Conservation (phyloP, 75 land plant species). For the Selaginella tamariscina region DNA sequence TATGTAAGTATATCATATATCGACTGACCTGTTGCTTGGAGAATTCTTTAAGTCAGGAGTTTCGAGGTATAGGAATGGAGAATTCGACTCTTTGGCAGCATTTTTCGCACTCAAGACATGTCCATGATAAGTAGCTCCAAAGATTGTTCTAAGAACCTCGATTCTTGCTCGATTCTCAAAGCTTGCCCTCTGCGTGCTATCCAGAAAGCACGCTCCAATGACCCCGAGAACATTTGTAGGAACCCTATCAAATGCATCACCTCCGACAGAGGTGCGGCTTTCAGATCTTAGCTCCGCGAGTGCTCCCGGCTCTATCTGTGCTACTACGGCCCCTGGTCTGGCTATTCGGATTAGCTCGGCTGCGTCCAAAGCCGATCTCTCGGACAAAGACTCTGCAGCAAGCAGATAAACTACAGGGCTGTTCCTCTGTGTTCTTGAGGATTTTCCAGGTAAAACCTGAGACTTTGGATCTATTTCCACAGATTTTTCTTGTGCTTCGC, state of each 20-base stretch:
- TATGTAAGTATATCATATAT: conserved; percentile 14
- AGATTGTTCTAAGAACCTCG: conserved; percentile 43
- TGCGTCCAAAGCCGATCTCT: conserved; percentile 54
- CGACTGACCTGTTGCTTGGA: conserved; percentile 13
- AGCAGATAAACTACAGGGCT: conserved; percentile 59
- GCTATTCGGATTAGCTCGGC: conserved; percentile 39
- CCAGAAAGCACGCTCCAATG: conserved; percentile 36
- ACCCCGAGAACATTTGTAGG: conserved; percentile 57
- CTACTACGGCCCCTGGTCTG: conserved; percentile 59
- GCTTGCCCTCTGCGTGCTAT: conserved; percentile 30
- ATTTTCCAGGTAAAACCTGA: too few relatives aligned
- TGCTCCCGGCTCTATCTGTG: conserved; percentile 31
- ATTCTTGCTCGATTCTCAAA: conserved; percentile 55
- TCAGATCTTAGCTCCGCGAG: conserved; percentile 27
- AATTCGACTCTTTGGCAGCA: conserved; percentile 50
- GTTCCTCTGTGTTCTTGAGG: too few relatives aligned
- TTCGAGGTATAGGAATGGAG: conserved; percentile 49
- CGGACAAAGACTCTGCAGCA: conserved; percentile 45
- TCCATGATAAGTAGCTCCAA: conserved; percentile 66
- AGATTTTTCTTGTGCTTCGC: too few relatives aligned
- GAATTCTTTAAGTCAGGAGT: conserved; percentile 26
- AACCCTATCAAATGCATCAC: conserved; percentile 12
- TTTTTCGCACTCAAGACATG: conserved; percentile 57
- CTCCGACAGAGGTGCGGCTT: conserved; percentile 16
- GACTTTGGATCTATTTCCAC: too few relatives aligned